Percentiles rank a stretch among this genome's conserved stretches.
phyloP scores from a whole-genome alignment of 1,284 basidiomycete species.

The Wallemia mellicola region DNA sequence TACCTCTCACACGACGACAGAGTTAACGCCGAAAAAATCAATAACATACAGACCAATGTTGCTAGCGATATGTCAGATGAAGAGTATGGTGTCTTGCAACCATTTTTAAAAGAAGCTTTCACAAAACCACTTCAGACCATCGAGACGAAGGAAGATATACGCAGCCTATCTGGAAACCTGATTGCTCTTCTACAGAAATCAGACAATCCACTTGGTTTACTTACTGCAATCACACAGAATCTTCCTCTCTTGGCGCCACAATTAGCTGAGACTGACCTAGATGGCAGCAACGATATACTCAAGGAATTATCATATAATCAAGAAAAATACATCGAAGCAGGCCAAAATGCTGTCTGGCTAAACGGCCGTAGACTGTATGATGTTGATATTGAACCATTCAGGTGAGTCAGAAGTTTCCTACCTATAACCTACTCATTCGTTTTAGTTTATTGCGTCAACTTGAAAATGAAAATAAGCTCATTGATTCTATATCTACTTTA shows the following conservation, averaged over 20 bases:
- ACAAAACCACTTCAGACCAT: not conserved
- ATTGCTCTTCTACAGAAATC: not conserved
- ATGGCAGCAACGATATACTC: not conserved
- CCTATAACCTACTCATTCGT: not conserved
- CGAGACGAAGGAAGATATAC: not conserved
- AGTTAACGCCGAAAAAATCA: not conserved
- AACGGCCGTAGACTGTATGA: not conserved
- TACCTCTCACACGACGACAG: not conserved
- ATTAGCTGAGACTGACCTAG: not conserved
- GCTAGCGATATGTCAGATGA: not conserved
- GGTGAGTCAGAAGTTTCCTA: not conserved
- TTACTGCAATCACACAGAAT: not conserved
- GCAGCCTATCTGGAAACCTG: not conserved
- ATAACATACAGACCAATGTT: not conserved
- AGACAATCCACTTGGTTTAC: not conserved
- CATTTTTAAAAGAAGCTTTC: not conserved
- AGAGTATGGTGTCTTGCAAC: not conserved
- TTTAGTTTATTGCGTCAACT: not conserved
- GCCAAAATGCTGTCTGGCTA: not conserved
- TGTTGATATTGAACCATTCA: not conserved
- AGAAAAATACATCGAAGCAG: not conserved
- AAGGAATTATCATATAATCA: not conserved
- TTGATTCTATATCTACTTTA: not conserved
- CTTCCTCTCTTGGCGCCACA: not conserved
- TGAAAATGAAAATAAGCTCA: not conserved